Conservation (phyloP, 352 stramenopile species). For the Pythium dissimile region DNA sequence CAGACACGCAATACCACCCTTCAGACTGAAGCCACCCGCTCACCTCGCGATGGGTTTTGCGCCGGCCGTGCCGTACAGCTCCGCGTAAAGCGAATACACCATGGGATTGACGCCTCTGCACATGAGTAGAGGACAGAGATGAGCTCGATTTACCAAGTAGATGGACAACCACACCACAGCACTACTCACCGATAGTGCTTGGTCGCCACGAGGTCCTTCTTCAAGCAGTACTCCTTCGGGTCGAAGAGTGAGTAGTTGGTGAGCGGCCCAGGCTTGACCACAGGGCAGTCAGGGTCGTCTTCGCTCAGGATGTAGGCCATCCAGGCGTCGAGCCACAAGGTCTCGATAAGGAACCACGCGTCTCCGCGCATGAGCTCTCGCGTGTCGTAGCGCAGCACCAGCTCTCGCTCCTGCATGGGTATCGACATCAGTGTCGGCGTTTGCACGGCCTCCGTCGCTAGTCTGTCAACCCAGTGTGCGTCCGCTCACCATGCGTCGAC, state of each 20-base stretch:
- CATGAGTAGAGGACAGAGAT: background rate
- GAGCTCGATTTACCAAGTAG: background rate
- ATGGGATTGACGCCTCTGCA: conserved; percentile 65
- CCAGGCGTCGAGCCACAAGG: conserved; percentile 74
- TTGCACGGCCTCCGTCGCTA: no score
- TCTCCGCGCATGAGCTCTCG: conserved; percentile 60
- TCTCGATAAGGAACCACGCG: conserved; percentile 79
- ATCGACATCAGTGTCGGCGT: no score
- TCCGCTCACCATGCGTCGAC: conserved; percentile 18
- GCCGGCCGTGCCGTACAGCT: conserved; percentile 66
- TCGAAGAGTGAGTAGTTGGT: conserved; percentile 78
- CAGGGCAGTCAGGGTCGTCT: conserved; percentile 44
- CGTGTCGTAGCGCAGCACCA: conserved; percentile 68
- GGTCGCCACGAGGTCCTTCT: conserved; percentile 53
- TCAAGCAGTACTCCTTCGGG: conserved; percentile 57
- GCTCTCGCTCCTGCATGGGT: conserved; percentile 48
- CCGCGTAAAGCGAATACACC: conserved; percentile 71
- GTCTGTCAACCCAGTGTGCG: background rate
- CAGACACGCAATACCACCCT: background rate
- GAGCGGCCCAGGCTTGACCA: conserved; percentile 51
- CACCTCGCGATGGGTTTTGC: conserved; percentile 62
- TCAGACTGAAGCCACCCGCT: background rate
- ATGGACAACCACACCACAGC: background rate
- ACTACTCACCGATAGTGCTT: conserved; percentile 60
- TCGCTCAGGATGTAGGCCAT: conserved; percentile 77